Evolutionary conservation across 179 eudicot species (phyloP), one percentile per base, ranked within the genome.

Genomic region (Heliamphora pulchella): DNA sequence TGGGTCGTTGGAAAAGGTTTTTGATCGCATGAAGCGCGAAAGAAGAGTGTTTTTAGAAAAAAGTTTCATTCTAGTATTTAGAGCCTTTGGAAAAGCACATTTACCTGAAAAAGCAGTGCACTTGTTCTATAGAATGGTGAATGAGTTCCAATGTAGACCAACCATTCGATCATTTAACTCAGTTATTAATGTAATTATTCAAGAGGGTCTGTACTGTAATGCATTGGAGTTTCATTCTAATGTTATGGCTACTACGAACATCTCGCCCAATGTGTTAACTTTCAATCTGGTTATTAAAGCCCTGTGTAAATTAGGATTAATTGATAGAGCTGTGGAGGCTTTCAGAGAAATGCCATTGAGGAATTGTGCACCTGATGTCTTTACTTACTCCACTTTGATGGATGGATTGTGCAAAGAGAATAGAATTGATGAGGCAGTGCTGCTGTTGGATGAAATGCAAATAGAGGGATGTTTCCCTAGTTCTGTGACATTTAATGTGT

Each of bases 361-460:
- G 51, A 67, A 83, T 15, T 94, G 93, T 83, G 80, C 70, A 20
- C 96, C 99, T 1, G 99, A 94, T 87, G 88, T 73, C 58, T 94
- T 86, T 53, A 93, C 97, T n/a, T 96, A 93, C 80, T 83, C 92
- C 76, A 94, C 98, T 2, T 75, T 96, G 88, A 96, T 96, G 97
- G 92, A 91, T 87, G 99, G 99, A 62, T 87, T 96, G 86, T 94
- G 98, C 71, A 94, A 91, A 84, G 89, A 83, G 68, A 84, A 71
- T 74, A 89, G 98, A 67, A 89, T 91, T 74, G 92, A 96, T 62
- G 98, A 96, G 77, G 98, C 96, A 0, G 92, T 94, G 61, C 83
- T 87, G 3, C 82, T 96, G 86, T 86, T 96, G 84, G 99, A 96
- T 87, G 99, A 96, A 87, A 96, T 96, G 99, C 99, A 92, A 77